phyloP scores from a whole-genome alignment of 1,284 basidiomycete species.

The Flammula alnicola region DNA sequence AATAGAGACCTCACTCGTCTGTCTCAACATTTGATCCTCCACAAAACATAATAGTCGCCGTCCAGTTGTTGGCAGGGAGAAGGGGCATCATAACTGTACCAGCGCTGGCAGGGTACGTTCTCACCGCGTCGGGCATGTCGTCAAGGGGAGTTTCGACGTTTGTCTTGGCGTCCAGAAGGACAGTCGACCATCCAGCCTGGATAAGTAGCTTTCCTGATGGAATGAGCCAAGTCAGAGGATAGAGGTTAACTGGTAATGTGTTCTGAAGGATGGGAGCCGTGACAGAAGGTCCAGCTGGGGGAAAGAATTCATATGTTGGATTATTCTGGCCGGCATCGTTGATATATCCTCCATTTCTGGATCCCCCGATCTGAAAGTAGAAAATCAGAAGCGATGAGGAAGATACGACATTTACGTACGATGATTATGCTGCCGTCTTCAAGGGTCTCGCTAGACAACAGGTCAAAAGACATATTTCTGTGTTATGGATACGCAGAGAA shows the following conservation, averaged over 20 bases:
- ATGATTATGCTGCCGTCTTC: constrained; percentile 45
- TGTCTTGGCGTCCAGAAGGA: constrained; percentile 70
- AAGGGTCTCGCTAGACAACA: constrained; percentile 45
- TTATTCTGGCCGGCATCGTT: constrained; percentile 57
- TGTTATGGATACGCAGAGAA: constrained; percentile 6
- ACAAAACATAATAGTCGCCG: constrained; percentile 86
- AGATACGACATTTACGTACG: constrained; percentile 22
- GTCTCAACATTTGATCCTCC: constrained; percentile 76
- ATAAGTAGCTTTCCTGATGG: constrained; percentile 59
- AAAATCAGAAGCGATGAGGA: not conserved
- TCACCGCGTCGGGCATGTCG: constrained; percentile 67
- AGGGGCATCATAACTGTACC: constrained; percentile 87
- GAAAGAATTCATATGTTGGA: constrained; percentile 83
- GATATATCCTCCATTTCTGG: constrained; percentile 75
- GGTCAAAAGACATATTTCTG: no score
- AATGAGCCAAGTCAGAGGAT: constrained; percentile 59
- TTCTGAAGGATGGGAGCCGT: constrained; percentile 52
- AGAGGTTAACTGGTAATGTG: constrained; percentile 65
- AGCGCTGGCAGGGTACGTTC: constrained; percentile 74
- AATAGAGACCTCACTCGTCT: constrained; percentile 43
- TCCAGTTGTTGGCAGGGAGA: constrained; percentile 86
- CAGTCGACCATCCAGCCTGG: constrained; percentile 63
- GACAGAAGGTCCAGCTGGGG: constrained; percentile 53
- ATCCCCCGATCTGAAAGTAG: constrained; percentile 57
- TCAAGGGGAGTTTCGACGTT: constrained; percentile 63